Conservation (phyloP, 352 stramenopile genomes). For the Aphanomyces astaci region DNA sequence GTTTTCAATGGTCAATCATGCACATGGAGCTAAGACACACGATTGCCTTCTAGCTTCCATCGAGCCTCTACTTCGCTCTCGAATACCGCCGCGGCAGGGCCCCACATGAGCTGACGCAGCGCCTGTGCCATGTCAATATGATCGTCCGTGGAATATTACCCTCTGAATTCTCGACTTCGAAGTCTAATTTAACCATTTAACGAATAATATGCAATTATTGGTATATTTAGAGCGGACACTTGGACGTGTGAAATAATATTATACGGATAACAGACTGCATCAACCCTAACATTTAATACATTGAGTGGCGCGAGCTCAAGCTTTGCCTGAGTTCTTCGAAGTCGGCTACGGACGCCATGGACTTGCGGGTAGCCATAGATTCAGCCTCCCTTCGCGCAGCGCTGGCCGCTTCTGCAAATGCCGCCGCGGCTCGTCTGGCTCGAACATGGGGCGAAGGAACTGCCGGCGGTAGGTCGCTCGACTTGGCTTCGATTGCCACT, state of each 20-base stretch:
- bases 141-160: background rate
- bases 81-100: constrained; percentile 10
- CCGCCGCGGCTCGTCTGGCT: background rate
- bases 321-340: constrained; percentile 6
- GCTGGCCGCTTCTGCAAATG: constrained; percentile 7
- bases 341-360: constrained; percentile 14
- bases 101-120: constrained; percentile 21
- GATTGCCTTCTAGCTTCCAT: constrained; percentile 15
- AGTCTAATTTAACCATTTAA: too few relatives aligned
- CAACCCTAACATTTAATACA: background rate
- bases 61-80: constrained; percentile 17
- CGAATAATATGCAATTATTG: too few relatives aligned
- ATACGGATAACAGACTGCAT: background rate
- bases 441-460: too few relatives aligned
- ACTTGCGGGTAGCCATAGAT: constrained; percentile 9
- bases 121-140: background rate
- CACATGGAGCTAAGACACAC: too few relatives aligned
- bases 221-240: too few relatives aligned
- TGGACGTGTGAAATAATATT: too few relatives aligned
- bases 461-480: background rate
- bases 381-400: constrained; percentile 13
- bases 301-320: background rate
- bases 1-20: too few relatives aligned
- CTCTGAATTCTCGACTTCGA: too few relatives aligned
- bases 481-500: too few relatives aligned